Evolutionary conservation across 345 rosid genomes (phyloP).

Genomic region (Lagerstroemia speciosa): DNA sequence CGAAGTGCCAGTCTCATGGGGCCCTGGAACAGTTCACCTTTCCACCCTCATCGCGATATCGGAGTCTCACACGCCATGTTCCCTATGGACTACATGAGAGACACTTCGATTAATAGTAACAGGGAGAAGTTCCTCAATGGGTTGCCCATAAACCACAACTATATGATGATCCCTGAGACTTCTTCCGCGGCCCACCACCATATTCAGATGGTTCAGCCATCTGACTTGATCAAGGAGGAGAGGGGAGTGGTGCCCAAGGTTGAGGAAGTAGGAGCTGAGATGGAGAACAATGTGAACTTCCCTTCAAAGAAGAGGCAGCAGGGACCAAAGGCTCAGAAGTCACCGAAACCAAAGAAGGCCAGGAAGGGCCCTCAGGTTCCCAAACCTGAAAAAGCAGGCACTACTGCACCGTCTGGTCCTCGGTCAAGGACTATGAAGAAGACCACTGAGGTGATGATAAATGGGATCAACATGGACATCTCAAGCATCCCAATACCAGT

Average conservation of each 20-base stretch:
- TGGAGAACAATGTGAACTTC: conserved; percentile 5
- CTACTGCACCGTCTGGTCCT: conserved; percentile 10
- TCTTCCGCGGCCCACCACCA: conserved; percentile 3
- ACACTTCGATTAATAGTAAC: conserved; percentile 17
- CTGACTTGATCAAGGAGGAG: conserved; percentile 14
- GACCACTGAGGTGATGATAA: conserved; percentile 17
- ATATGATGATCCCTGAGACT: conserved; percentile 16
- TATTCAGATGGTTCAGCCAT: conserved; percentile 17
- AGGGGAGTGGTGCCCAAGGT: conserved; percentile 3
- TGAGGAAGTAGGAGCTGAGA: conserved; percentile 11
- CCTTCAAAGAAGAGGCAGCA: conserved; percentile 23
- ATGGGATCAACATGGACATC: conserved; percentile 25
- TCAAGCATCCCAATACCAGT: conserved; percentile 27
- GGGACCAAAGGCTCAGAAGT: conserved; percentile 15
- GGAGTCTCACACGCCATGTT: conserved; percentile 7
- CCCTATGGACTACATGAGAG: conserved; percentile 18
- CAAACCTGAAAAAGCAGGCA: conserved; percentile 6
- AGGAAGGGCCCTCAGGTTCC: conserved; percentile 18
- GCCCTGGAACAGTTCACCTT: conserved; percentile 3
- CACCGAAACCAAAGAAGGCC: conserved; percentile 17
- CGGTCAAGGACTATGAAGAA: conserved; percentile 16
- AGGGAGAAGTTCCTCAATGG: conserved; percentile 16
- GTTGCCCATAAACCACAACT: conserved; percentile 13
- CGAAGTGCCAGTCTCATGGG: conserved; percentile 18
- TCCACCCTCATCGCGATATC: conserved; percentile 14